A percentile compares a stretch with the other conserved stretches of the same genome.
Conservation (phyloP, 1,284 basidiomycete species). For the Exobasidium cylindrosporum region DNA sequence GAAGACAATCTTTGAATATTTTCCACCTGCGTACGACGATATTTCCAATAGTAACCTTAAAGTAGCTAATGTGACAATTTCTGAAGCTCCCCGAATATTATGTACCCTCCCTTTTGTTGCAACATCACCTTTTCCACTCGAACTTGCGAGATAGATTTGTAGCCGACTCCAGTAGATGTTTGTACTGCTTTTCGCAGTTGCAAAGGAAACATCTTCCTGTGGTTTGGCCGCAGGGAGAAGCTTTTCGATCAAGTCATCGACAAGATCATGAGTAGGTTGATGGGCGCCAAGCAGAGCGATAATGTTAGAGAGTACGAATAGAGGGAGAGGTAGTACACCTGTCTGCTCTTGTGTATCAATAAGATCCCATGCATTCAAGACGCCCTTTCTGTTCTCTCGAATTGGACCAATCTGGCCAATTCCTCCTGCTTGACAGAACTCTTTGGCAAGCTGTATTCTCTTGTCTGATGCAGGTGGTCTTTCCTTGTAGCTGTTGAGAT, state of each 20-base stretch:
- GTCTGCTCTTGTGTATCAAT: slow-evolving; percentile 20
- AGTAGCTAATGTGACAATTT: slow-evolving; percentile 29
- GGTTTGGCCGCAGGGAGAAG: slow-evolving; percentile 23
- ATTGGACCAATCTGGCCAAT: neutral
- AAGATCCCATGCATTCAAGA: slow-evolving; percentile 27
- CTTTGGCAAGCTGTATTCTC: neutral
- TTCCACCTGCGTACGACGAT: slow-evolving; percentile 36
- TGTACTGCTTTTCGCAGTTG: neutral
- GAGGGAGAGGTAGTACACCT: slow-evolving; percentile 32
- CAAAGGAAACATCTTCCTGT: slow-evolving; percentile 22
- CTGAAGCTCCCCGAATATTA: slow-evolving; percentile 11
- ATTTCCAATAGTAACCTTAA: slow-evolving; percentile 38
- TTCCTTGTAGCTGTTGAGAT: neutral
- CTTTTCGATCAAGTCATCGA: slow-evolving; percentile 32
- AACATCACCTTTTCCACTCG: slow-evolving; percentile 18
- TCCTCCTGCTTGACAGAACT: neutral
- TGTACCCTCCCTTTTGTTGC: neutral
- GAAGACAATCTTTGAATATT: slow-evolving; percentile 31
- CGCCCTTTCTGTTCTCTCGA: neutral
- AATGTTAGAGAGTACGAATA: slow-evolving; percentile 43
- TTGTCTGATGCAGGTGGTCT: neutral
- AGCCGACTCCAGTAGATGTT: slow-evolving; percentile 28
- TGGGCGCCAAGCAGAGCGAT: slow-evolving; percentile 42
- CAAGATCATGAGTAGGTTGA: slow-evolving; percentile 41
- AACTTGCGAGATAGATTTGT: slow-evolving; percentile 35